These are phyloP conservation scores for Xylariaceae sp. DNA, from an alignment of 2,329 filamentous ascomycete species.

Conservation along the genomic window DNA sequence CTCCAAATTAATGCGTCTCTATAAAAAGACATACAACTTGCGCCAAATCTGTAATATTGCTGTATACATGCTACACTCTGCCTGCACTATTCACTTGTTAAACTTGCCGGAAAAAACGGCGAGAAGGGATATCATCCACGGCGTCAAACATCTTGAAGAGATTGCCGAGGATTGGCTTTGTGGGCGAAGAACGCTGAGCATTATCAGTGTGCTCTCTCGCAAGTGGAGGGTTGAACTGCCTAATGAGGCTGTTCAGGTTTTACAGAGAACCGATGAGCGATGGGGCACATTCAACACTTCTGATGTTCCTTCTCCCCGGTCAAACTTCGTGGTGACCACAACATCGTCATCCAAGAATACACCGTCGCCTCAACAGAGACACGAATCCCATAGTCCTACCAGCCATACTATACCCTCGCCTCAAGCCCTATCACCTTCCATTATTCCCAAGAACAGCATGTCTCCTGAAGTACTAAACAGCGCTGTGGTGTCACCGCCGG, in stretches of 20 bases:
- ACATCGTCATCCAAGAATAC: slow-evolving; percentile 27
- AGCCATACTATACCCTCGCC: slow-evolving; percentile 43
- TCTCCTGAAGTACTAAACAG: slow-evolving; percentile 40
- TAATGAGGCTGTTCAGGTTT: slow-evolving; percentile 77
- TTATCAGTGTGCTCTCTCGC: slow-evolving; percentile 82
- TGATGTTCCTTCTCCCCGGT: slow-evolving; percentile 63
- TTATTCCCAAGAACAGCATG: slow-evolving; percentile 35
- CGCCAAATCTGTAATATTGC: slow-evolving; percentile 96
- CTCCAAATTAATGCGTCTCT: slow-evolving; percentile 91
- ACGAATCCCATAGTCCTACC: slow-evolving; percentile 46
- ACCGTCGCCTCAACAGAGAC: slow-evolving; percentile 36
- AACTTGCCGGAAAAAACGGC: slow-evolving; percentile 94
- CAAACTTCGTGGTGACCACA: slow-evolving; percentile 34
- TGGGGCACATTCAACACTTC: slow-evolving; percentile 75
- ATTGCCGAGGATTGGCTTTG: slow-evolving; percentile 96
- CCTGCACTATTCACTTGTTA: slow-evolving; percentile 91
- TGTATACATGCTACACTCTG: slow-evolving; percentile 93
- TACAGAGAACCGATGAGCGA: slow-evolving; percentile 80
- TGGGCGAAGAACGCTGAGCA: slow-evolving; percentile 82
- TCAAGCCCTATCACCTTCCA: slow-evolving; percentile 37
- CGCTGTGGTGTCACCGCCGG: slow-evolving; percentile 33
- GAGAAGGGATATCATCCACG: slow-evolving; percentile 86
- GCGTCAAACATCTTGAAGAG: slow-evolving; percentile 90
- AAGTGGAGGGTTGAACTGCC: slow-evolving; percentile 91
- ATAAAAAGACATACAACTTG: slow-evolving; percentile 89